Base-by-base conservation (phyloP, 495 filamentous ascomycete species). In the Durotheca rogersii region DNA sequence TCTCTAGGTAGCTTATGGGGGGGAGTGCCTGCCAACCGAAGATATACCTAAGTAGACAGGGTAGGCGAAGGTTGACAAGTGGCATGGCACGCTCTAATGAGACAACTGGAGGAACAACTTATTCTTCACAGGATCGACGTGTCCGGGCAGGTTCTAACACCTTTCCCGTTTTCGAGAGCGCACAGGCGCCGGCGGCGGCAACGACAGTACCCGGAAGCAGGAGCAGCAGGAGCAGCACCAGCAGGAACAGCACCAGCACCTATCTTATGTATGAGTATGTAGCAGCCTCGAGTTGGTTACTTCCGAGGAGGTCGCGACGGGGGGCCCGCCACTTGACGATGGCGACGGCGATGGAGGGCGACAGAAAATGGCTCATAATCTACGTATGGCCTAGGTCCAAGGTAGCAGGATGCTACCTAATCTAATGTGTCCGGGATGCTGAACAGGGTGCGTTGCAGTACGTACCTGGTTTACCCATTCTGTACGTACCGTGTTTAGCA, bases 331-430 rank as follows among this genome's bases (percentile, higher is more conserved):
- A 27, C 4, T 9, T 4, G 23, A 27, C 9, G 9, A 27, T 27
- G 23, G 9, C 9, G 23, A 9, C 9, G 23, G 9, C 9, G 23
- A 27, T 27, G 23, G 23, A 27, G 9, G 23, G 4, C 23, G 18
- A 33, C 45, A 46, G 47, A 56, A 60, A 56, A 60, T 60, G 53
- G 57, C 57, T 60, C 52, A 61, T 56, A 57, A 46, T n/a, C n/a
- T n/a, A n/a, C n/a, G n/a, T n/a, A n/a, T n/a, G n/a, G n/a, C n/a
- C n/a, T n/a, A n/a, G n/a, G n/a, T n/a, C n/a, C n/a, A n/a, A n/a
- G n/a, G n/a, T n/a, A n/a, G n/a, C n/a, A n/a, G n/a, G n/a, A n/a
- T n/a, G n/a, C n/a, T n/a, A n/a, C n/a, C n/a, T n/a, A n/a, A n/a
- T n/a, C n/a, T n/a, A n/a, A n/a, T n/a, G n/a, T 57, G 44, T 44